Base-by-base conservation (phyloP, 352 stramenopile genomes). In the Phytophthora kernoviae region DNA sequence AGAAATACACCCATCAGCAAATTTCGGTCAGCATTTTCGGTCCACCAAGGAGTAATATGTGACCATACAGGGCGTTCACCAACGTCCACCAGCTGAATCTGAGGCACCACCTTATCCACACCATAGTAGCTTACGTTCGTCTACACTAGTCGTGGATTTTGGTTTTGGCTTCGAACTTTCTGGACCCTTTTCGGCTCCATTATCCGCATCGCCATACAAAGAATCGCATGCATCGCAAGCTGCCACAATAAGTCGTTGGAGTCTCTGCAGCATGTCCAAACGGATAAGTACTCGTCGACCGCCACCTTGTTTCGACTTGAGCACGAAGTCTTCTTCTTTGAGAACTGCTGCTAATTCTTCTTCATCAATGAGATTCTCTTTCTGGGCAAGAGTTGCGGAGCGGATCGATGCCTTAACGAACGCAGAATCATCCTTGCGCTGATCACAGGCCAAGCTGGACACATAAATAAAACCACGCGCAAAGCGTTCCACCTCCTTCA, bases 301-400 rank as follows among this genome's bases (percentile, higher is more conserved):
- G 6, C 85, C 87, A 51, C 87, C 86, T 42, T 96, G 87, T 54
- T 94, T 94, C 15, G 88, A 71, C 61, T 94, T 94, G 7, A 89
- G 58, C 40, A 94, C 78, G 46, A 96, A 96, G 30, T 96, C 87
- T 21, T 96, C 87, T 67, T 96, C 87, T 47, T 94, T 91, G 2
- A 96, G 53, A 20, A 96, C 87, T 3, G 78, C 9, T 7, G 87
- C 77, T 46, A 94, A 57, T 26, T 87, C 75, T 46, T 90, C 80
- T 65, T 93, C 79, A 42, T 94, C 75, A 45, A 94, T 84, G 4
- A 94, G 62, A 30, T 73, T 75, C 43, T 94, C 79, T 27, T 79
- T 75, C 47, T 93, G 85, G 24, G 85, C 85, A 15, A 75, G 65
- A 10, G 75, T 52, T 4, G 84, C 77, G 17, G 85, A 81, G 11